Evolutionary conservation across 148 eudicot genomes (phyloP).

Genomic region (Mesembryanthemum crystallinum): DNA sequence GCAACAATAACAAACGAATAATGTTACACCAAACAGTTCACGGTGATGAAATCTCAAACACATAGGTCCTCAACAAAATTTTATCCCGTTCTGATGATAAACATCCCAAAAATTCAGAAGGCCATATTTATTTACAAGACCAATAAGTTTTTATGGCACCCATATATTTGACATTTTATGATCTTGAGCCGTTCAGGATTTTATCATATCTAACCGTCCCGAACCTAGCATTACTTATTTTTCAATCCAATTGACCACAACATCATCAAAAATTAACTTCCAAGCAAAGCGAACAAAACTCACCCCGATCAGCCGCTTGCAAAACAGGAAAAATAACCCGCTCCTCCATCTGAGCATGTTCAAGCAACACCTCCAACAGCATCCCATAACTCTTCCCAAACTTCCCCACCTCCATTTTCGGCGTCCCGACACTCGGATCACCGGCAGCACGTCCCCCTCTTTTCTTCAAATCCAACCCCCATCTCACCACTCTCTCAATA

Average conservation of each 20-base stretch:
- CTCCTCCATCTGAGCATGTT: conserved; percentile 97
- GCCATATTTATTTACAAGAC: too few species aligned
- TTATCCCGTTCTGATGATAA: too few species aligned
- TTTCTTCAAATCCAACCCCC: conserved; percentile 69
- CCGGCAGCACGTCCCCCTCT: conserved; percentile 58
- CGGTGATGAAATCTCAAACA: too few species aligned
- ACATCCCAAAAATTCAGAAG: too few species aligned
- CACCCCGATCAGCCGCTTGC: conserved; percentile 76
- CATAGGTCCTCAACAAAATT: too few species aligned
- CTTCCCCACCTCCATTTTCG: conserved; percentile 86
- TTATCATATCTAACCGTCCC: too few species aligned
- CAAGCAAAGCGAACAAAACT: background rate
- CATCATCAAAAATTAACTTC: background rate
- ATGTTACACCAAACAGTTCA: too few species aligned
- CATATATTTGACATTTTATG: too few species aligned
- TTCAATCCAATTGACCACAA: background rate
- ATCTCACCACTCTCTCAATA: conserved; percentile 70
- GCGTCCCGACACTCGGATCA: conserved; percentile 69
- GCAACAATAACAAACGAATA: too few species aligned
- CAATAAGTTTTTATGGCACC: too few species aligned
- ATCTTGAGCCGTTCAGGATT: too few species aligned
- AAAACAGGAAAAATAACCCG: conserved; percentile 63
- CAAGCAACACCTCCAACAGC: conserved; percentile 70
- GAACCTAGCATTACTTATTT: too few species aligned
- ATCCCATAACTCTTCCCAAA: conserved; percentile 60